Evolutionary conservation across 2,329 filamentous ascomycete genomes (phyloP), one percentile per base, ranked within the genome.

Genomic region (Arachnopeziza araneosa): DNA sequence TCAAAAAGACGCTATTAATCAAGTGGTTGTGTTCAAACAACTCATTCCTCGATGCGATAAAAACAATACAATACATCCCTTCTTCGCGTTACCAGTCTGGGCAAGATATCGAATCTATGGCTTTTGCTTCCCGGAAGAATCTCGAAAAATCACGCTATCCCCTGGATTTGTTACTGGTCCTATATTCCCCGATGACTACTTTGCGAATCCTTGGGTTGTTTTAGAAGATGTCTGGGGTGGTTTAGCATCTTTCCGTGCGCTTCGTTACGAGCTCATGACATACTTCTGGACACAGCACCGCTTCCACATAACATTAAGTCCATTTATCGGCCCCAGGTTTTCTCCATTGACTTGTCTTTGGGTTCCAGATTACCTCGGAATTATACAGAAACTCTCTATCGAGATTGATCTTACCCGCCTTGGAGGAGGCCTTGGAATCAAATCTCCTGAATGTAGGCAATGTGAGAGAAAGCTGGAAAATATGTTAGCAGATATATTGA

Each of bases 391-490:
- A 44, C 61, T 73, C 7, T 70, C 70, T 6, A 59, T 73, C 10
- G 71, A 73, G 57, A 30, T 69, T 7, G 71, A 73, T 50, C 62
- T 70, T 26, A 72, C 71, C 26, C 55, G 61, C 21, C 67, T 73
- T 52, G 70, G 66, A 51, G 62, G 65, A 23, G 65, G 64, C 36
- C 54, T 55, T 14, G 44, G 59, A 7, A 66, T 55, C 50, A 22
- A 54, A 49, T 64, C 66, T 32, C 32, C 63, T 8, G 8, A 53
- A 21, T 62, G 56, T 24, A 57, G 57, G 1, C 62, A 65, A 12
- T 56, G 64, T 9, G 57, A 60, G 51, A 59, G 58, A 19, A 67
- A 66, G 53, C 56, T 63, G n/a, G 64, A 68, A 3, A 53, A n/a
- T 19, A 36, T 64, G n/a, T 21, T 67, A 10, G 19, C 19, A 10